Conservation (phyloP, 257 asterid species). For the Solanum ossicruentum region DNA sequence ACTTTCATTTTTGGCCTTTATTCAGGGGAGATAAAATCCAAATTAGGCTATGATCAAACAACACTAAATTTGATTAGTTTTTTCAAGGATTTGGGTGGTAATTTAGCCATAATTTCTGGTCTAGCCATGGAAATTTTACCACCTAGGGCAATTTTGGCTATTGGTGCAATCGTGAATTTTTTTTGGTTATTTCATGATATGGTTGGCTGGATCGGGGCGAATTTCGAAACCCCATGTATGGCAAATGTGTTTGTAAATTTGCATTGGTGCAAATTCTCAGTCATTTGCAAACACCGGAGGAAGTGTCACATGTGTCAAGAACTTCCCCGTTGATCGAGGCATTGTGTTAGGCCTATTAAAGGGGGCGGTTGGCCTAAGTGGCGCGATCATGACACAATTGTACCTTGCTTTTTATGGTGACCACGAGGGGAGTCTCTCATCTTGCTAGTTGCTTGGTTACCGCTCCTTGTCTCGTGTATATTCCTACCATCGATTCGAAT, state of each 20-base stretch:
- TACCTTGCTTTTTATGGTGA: conserved; percentile 36
- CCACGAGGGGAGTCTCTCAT: conserved; percentile 20
- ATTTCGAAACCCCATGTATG: conserved; percentile 33
- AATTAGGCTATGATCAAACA: conserved; percentile 52
- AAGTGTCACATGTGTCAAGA: conserved; percentile 46
- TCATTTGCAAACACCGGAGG: conserved; percentile 51
- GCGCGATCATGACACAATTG: conserved; percentile 45
- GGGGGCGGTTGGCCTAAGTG: conserved; percentile 52
- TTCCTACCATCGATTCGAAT: conserved; percentile 26
- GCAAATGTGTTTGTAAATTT: conserved; percentile 55
- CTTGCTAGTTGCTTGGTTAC: conserved; percentile 44
- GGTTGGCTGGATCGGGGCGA: conserved; percentile 31
- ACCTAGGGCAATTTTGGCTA: conserved; percentile 42
- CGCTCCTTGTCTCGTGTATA: conserved; percentile 30
- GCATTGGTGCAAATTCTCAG: conserved; percentile 50
- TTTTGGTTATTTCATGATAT: conserved; percentile 48
- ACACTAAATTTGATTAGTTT: conserved; percentile 39
- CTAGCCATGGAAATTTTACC: conserved; percentile 39
- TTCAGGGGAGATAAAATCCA: conserved; percentile 33
- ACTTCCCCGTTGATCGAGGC: conserved; percentile 46
- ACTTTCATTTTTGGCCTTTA: conserved; percentile 52
- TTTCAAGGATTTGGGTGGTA: conserved; percentile 53
- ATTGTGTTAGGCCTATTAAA: conserved; percentile 35
- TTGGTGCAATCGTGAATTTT: conserved; percentile 40
- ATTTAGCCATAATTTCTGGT: conserved; percentile 45